Conservation (phyloP, 495 filamentous ascomycete species). For the Talaromyces adpressus region DNA sequence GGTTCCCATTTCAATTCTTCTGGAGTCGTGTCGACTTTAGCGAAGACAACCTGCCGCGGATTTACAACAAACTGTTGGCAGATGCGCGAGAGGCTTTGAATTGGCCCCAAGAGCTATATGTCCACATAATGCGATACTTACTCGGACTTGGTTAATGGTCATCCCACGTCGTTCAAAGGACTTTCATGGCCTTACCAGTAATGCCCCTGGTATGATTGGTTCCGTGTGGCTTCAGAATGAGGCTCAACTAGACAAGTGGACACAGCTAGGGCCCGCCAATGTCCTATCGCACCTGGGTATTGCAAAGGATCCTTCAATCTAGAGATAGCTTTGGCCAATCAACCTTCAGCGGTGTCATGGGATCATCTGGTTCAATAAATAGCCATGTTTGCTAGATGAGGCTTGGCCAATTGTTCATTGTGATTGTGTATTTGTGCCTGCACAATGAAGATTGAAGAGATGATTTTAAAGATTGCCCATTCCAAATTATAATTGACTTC, state of each 20-base stretch:
- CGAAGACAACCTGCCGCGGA: slow-evolving; percentile 4
- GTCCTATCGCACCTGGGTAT: slow-evolving; percentile 19
- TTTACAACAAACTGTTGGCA: slow-evolving; percentile 20
- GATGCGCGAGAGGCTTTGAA: slow-evolving; percentile 15
- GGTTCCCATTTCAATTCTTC: background rate
- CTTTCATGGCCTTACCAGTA: slow-evolving; percentile 20
- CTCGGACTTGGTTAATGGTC: slow-evolving; percentile 31
- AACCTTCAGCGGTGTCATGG: too few species aligned
- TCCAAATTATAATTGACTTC: too few species aligned
- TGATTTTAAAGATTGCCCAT: too few species aligned
- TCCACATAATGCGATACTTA: slow-evolving; percentile 36
- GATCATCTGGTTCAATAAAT: too few species aligned
- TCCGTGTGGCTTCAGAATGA: slow-evolving; percentile 26
- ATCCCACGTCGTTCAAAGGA: slow-evolving; percentile 22
- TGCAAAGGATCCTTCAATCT: background rate
- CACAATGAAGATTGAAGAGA: too few species aligned
- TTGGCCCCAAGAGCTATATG: slow-evolving; percentile 7
- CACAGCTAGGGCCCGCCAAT: slow-evolving; percentile 15
- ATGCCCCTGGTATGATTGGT: slow-evolving; percentile 34
- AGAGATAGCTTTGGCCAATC: too few species aligned
- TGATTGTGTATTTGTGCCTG: too few species aligned
- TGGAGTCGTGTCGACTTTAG: background rate
- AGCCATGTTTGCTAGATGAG: too few species aligned
- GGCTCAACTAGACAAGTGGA: slow-evolving; percentile 25
- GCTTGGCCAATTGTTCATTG: too few species aligned